A percentile compares a stretch with the other conserved stretches of the same genome.
Evolutionary conservation across 169 alveolate genomes (phyloP).

Genomic region (Plasmodium reichenowi): DNA sequence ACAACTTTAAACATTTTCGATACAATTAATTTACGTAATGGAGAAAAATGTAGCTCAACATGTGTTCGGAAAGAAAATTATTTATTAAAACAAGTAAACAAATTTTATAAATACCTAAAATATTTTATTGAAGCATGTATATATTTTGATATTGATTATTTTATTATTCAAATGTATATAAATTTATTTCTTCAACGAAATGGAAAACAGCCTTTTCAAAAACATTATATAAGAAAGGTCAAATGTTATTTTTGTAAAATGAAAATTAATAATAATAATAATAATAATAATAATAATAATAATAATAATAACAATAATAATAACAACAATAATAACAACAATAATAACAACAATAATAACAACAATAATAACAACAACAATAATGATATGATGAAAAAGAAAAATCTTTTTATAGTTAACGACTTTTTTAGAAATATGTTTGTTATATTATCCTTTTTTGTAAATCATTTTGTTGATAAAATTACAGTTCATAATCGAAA

Average conservation of each 20-base stretch:
- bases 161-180: conserved; percentile 48
- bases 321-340: neutral
- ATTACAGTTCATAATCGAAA: conserved; percentile 8
- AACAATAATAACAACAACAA: neutral
- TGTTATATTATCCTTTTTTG: conserved; percentile 58
- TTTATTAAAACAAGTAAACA: conserved; percentile 15
- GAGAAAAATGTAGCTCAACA: conserved; percentile 61
- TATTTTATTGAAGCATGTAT: conserved; percentile 64
- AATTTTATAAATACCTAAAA: conserved; percentile 36
- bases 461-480: conserved; percentile 49
- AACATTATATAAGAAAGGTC: conserved; percentile 32
- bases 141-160: conserved; percentile 50
- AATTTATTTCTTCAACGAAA: conserved; percentile 27
- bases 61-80: conserved; percentile 37
- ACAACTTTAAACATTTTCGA: conserved; percentile 58
- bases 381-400: neutral
- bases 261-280: conserved; percentile 1
- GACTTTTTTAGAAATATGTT: conserved; percentile 70
- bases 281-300: neutral
- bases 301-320: neutral
- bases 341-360: neutral
- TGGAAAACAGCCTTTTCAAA: conserved; percentile 25
- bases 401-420: conserved; percentile 15
- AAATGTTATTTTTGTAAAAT: conserved; percentile 48
- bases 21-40: conserved; percentile 51